Percentiles rank a stretch among this genome's conserved stretches.
phyloP scores from a whole-genome alignment of 2,329 filamentous ascomycete genomes.

The Trichoderma atrobrunneum region DNA sequence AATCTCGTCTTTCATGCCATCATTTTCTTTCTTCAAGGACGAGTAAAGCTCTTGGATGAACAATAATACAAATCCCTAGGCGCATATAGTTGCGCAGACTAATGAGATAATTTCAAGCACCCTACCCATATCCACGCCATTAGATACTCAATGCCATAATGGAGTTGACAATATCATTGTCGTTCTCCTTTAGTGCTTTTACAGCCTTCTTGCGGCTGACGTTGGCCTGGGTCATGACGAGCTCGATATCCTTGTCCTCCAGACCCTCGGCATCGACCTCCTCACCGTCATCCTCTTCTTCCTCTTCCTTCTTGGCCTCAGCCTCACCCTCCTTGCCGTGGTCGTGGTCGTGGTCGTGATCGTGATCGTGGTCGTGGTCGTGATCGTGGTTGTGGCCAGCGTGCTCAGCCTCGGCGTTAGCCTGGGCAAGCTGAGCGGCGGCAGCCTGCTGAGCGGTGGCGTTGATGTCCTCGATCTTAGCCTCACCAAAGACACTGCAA shows the following conservation, averaged over 20 bases:
- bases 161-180: conserved; percentile 99
- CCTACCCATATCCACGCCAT: conserved; percentile 24
- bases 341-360: conserved; percentile 38
- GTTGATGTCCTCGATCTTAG: conserved; percentile 99
- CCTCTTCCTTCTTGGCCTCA: conserved; percentile 68
- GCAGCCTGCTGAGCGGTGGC: conserved; percentile 87
- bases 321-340: conserved; percentile 60
- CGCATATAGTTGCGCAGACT: conserved; percentile 28
- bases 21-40: conserved; percentile 14
- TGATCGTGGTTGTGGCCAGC: conserved; percentile 66
- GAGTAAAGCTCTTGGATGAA: conserved; percentile 22
- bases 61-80: conserved; percentile 32
- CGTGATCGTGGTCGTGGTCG: conserved; percentile 34
- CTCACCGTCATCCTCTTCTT: conserved; percentile 86
- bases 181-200: conserved; percentile 98
- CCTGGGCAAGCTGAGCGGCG: conserved; percentile 86
- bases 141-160: conserved; percentile 97
- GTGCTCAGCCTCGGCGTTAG: conserved; percentile 63
- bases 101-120: conserved; percentile 26
- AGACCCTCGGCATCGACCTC: conserved; percentile 93
- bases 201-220: conserved; percentile 98
- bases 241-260: conserved; percentile 98
- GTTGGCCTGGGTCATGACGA: conserved; percentile 96
- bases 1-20: background rate
- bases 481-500: conserved; percentile 93